phyloP scores from a whole-genome alignment of 163 green algal species.

The Scenedesmus sp. region DNA sequence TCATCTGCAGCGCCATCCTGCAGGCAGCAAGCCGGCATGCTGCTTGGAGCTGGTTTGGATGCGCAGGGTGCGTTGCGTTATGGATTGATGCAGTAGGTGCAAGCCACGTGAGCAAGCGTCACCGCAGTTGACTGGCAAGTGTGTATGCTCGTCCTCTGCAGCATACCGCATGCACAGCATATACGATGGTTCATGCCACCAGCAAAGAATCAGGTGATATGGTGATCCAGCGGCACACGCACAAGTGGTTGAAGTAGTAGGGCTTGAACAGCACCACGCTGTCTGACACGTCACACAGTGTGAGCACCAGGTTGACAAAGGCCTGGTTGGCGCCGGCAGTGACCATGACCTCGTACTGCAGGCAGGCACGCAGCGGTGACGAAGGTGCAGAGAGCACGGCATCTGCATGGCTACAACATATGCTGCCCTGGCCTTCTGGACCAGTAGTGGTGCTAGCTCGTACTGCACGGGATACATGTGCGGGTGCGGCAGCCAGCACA shows the following conservation, averaged over 20 bases:
- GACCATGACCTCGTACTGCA: slow-evolving; percentile 90
- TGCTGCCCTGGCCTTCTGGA: no score
- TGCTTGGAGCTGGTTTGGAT: not conserved
- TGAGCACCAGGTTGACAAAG: slow-evolving; percentile 92
- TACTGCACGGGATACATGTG: not conserved
- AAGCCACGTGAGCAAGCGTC: no score
- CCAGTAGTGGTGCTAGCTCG: no score
- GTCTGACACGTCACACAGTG: slow-evolving; percentile 82
- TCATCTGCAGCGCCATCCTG: slow-evolving; percentile 56
- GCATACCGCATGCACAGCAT: no score
- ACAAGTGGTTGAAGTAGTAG: slow-evolving; percentile 97
- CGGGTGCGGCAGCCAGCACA: no score
- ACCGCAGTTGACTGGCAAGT: no score
- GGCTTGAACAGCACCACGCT: slow-evolving; percentile 86
- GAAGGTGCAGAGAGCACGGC: no score
- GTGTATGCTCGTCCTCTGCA: no score
- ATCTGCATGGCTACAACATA: no score
- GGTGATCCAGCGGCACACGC: not conserved
- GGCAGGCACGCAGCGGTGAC: not conserved
- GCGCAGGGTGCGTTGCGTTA: not conserved
- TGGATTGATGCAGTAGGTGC: no score
- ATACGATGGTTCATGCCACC: no score
- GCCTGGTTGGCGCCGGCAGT: slow-evolving; percentile 96
- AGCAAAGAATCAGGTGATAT: not conserved
- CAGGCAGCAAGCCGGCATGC: no score